Percentiles rank a stretch among this genome's conserved stretches.
Evolutionary conservation across 148 eudicot species (phyloP).

Genomic region (Fagopyrum esculentum): DNA sequence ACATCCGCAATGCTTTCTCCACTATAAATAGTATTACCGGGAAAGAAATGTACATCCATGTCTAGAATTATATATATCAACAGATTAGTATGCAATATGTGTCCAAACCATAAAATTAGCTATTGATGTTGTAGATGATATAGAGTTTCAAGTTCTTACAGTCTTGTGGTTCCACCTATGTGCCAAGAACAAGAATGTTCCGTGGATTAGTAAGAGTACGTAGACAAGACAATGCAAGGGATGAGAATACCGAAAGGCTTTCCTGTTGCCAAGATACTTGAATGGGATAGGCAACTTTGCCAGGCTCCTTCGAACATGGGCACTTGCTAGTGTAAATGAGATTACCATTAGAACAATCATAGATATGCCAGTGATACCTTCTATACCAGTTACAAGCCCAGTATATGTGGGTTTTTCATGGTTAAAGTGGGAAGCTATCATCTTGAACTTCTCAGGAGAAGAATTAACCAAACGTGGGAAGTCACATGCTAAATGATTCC

Average conservation of each 20-base stretch:
- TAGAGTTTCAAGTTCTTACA: conserved; percentile 35
- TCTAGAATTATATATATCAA: conserved; percentile 34
- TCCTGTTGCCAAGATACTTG: conserved; percentile 75
- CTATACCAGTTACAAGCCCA: conserved; percentile 44
- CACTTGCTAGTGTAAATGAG: conserved; percentile 73
- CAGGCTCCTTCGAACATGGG: conserved; percentile 52
- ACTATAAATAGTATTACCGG: conserved; percentile 65
- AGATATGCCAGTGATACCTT: conserved; percentile 65
- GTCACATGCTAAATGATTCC: conserved; percentile 73
- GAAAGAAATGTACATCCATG: conserved; percentile 83
- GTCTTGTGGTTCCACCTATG: conserved; percentile 71
- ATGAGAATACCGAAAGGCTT: conserved; percentile 95
- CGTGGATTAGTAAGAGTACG: conserved; percentile 67
- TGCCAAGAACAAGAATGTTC: conserved; percentile 63
- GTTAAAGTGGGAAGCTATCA: conserved; percentile 57
- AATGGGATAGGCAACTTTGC: conserved; percentile 74
- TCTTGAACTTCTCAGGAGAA: conserved; percentile 55
- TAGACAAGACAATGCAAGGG: conserved; percentile 77
- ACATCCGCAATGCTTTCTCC: conserved; percentile 65
- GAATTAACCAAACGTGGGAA: conserved; percentile 64
- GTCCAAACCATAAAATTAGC: too few relatives aligned
- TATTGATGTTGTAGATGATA: background rate
- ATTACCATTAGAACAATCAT: conserved; percentile 80
- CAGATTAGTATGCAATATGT: background rate
- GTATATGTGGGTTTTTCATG: conserved; percentile 53